Evolutionary conservation across 306 rosid species (phyloP).

Genomic region (Malus sylvestris): DNA sequence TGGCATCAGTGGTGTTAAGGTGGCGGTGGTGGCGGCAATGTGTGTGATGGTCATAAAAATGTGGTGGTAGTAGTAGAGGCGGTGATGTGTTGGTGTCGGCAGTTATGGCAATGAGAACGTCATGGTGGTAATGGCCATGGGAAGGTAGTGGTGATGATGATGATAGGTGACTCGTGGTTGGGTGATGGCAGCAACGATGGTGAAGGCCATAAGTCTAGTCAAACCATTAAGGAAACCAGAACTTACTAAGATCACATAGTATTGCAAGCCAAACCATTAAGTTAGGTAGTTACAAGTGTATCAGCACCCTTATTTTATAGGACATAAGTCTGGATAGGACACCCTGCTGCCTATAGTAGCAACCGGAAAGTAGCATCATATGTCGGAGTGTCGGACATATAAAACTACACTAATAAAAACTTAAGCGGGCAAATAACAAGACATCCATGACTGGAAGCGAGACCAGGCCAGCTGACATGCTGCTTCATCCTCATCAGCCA

Average conservation of each 20-base stretch:
- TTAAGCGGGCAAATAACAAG: conserved; percentile 41
- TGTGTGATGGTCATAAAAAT: too few relatives aligned
- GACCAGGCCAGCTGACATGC: conserved; percentile 87
- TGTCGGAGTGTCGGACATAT: not conserved
- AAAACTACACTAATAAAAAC: not conserved
- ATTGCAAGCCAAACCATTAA: not conserved
- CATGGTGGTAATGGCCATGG: not conserved
- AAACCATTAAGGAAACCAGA: not conserved
- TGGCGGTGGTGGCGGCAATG: too few relatives aligned
- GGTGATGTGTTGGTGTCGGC: not conserved
- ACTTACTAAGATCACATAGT: not conserved
- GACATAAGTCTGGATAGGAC: not conserved
- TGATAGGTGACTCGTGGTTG: not conserved
- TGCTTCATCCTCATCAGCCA: conserved; percentile 67
- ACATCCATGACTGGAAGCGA: conserved; percentile 86
- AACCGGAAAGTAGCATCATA: conserved; percentile 3
- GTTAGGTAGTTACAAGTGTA: not conserved
- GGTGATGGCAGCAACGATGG: not conserved
- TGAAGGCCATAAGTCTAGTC: not conserved
- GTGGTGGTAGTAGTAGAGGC: too few relatives aligned
- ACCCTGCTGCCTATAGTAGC: not conserved
- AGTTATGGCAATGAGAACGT: not conserved
- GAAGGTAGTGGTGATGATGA: not conserved
- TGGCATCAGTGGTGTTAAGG: too few relatives aligned
- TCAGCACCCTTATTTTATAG: not conserved